These are phyloP conservation scores for Yamadazyma paraphyllophila DNA, from an alignment of 805 yeast genomes.

Conservation along the genomic window DNA sequence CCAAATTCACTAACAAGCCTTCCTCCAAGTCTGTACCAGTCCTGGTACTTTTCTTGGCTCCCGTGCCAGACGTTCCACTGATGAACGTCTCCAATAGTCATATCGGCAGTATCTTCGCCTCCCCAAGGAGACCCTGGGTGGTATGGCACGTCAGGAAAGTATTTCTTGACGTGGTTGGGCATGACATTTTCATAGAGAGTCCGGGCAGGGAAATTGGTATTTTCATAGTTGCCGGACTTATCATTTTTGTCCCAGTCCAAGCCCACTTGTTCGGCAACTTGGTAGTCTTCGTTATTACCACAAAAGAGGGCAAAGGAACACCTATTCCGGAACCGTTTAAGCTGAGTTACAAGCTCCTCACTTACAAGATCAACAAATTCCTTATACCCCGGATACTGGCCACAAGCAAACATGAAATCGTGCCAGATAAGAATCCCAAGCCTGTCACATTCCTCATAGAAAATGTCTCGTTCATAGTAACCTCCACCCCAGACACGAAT, in stretches of 20 bases:
- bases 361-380: constrained; percentile 33
- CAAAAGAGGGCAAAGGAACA: constrained; percentile 39
- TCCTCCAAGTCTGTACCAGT: constrained; percentile 47
- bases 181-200: constrained; percentile 38
- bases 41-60: constrained; percentile 41
- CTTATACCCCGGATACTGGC: constrained; percentile 47
- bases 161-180: constrained; percentile 31
- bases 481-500: constrained; percentile 54
- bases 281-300: constrained; percentile 51
- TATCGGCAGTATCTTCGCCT: constrained; percentile 26
- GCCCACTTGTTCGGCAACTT: constrained; percentile 36
- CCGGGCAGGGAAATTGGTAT: constrained; percentile 44
- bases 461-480: constrained; percentile 38
- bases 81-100: constrained; percentile 47
- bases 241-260: constrained; percentile 28
- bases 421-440: constrained; percentile 51
- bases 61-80: constrained; percentile 64
- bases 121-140: constrained; percentile 53
- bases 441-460: constrained; percentile 45
- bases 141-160: constrained; percentile 29
- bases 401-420: constrained; percentile 59
- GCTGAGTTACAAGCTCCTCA: constrained; percentile 38
- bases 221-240: constrained; percentile 24
- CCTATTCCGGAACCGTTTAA: constrained; percentile 40
- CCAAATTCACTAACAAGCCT: constrained; percentile 55